A percentile compares a stretch with the other conserved stretches of the same genome.
phyloP scores from a whole-genome alignment of 2,329 filamentous ascomycete species.

The Aciculosporium take region DNA sequence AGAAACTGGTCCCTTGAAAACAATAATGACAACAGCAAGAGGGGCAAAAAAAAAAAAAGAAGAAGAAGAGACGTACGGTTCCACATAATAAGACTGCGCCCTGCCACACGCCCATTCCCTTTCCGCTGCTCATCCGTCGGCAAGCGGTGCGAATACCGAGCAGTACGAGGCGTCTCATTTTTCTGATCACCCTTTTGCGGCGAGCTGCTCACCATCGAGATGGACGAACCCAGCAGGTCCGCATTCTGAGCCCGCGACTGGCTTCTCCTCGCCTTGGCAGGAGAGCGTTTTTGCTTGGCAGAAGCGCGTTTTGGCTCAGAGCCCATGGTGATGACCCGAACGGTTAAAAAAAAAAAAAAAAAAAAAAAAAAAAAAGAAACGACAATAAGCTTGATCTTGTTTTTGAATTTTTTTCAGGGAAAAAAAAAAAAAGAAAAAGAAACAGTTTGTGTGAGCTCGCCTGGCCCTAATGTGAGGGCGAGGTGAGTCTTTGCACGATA shows the following conservation, averaged over 20 bases:
- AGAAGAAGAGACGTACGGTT: conserved; percentile 20
- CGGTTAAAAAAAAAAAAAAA: neutral
- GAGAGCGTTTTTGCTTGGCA: conserved; percentile 10
- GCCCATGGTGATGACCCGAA: conserved; percentile 5
- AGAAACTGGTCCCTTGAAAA: neutral
- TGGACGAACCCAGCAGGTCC: conserved; percentile 1
- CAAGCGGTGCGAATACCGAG: conserved; percentile 12
- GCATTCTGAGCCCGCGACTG: conserved; percentile 7
- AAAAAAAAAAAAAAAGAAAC: neutral
- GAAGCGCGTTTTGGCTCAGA: conserved; percentile 4
- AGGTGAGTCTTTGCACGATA: neutral
- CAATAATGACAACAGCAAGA: neutral
- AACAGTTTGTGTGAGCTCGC: neutral
- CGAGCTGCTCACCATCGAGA: conserved; percentile 2
- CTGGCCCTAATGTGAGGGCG: neutral
- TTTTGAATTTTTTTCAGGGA: neutral
- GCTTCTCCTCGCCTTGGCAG: conserved; percentile 6
- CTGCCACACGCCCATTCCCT: conserved; percentile 17
- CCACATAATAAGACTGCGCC: conserved; percentile 28
- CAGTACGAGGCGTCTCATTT: conserved; percentile 6
- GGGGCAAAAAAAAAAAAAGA: neutral
- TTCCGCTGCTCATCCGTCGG: conserved; percentile 14
- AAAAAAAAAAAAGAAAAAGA: neutral
- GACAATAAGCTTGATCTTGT: no score
- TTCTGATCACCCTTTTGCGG: conserved; percentile 5